Conservation (phyloP, 2,329 filamentous ascomycete genomes). For the Phyllosticta ampelicida region DNA sequence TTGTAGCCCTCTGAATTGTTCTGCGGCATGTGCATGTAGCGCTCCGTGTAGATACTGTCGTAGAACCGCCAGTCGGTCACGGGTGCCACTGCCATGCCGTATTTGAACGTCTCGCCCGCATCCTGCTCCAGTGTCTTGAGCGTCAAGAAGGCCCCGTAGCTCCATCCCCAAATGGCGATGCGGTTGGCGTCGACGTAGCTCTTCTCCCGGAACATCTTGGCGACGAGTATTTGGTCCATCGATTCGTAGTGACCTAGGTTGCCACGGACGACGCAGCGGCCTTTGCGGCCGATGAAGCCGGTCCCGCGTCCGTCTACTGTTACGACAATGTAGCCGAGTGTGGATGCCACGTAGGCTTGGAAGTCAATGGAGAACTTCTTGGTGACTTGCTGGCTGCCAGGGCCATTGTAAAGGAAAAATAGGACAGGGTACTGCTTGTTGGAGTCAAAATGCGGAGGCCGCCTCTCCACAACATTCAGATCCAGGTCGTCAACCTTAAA, state of each 20-base stretch:
- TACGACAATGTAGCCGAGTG: conserved; percentile 83
- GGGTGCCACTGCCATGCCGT: conserved; percentile 95
- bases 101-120: conserved; percentile 79
- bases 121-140: conserved; percentile 91
- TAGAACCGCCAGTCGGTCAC: conserved; percentile 99
- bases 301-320: conserved; percentile 92
- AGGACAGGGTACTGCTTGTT: conserved; percentile 85
- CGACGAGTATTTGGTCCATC: conserved; percentile 81
- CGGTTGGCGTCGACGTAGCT: conserved; percentile 71
- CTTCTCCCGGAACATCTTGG: conserved; percentile 70
- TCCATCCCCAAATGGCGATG: conserved; percentile 97
- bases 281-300: conserved; percentile 75
- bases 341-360: conserved; percentile 76
- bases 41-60: conserved; percentile 86
- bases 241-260: conserved; percentile 80
- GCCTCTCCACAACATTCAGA: conserved; percentile 67
- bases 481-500: conserved; percentile 73
- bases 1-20: conserved; percentile 70
- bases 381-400: conserved; percentile 78
- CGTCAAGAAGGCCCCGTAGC: conserved; percentile 89
- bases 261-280: conserved; percentile 70
- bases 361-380: conserved; percentile 79
- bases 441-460: conserved; percentile 76
- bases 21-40: conserved; percentile 94
- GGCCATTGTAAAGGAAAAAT: conserved; percentile 90